These are phyloP conservation scores for Wickerhamiella musiphila DNA, from an alignment of 805 yeast species.

Conservation along the genomic window DNA sequence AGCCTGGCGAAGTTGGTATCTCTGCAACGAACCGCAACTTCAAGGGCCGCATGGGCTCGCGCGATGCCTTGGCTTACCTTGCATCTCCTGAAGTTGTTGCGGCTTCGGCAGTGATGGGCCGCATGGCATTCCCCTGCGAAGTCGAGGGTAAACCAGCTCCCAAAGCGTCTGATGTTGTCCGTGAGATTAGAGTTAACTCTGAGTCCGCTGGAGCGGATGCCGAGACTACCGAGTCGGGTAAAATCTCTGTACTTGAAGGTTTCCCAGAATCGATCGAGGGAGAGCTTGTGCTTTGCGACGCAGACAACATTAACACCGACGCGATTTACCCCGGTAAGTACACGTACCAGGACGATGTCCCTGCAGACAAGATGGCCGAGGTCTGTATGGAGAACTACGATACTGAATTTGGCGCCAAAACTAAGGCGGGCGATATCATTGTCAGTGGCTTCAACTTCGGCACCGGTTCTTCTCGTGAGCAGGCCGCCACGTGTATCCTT, in stretches of 20 bases:
- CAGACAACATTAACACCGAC: constrained; percentile 85
- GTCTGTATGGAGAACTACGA: constrained; percentile 99
- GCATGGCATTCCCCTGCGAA: constrained; percentile 85
- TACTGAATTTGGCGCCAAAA: constrained; percentile 64
- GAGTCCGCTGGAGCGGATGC: constrained; percentile 19
- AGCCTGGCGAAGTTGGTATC: constrained; percentile 95
- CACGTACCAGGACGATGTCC: constrained; percentile 94
- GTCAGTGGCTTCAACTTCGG: constrained; percentile 93
- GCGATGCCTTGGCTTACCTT: constrained; percentile 86
- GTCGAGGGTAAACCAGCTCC: constrained; percentile 41
- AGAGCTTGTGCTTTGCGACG: constrained; percentile 87
- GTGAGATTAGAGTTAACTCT: constrained; percentile 19
- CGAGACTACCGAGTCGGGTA: constrained; percentile 18
- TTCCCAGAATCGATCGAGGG: constrained; percentile 84
- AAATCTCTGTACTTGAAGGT: constrained; percentile 58
- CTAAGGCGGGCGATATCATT: constrained; percentile 74
- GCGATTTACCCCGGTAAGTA: constrained; percentile 98
- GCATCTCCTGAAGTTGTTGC: constrained; percentile 98
- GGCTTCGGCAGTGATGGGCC: constrained; percentile 91
- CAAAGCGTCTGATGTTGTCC: constrained; percentile 31
- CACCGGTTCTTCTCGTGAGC: constrained; percentile 96
- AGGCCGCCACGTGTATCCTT: constrained; percentile 95
- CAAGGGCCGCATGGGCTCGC: constrained; percentile 98
- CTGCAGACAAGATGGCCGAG: constrained; percentile 91
- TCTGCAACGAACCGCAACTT: constrained; percentile 97